These are phyloP conservation scores for Ascomycota sp. DNA, from an alignment of 2,329 filamentous ascomycete genomes.

Conservation along the genomic window DNA sequence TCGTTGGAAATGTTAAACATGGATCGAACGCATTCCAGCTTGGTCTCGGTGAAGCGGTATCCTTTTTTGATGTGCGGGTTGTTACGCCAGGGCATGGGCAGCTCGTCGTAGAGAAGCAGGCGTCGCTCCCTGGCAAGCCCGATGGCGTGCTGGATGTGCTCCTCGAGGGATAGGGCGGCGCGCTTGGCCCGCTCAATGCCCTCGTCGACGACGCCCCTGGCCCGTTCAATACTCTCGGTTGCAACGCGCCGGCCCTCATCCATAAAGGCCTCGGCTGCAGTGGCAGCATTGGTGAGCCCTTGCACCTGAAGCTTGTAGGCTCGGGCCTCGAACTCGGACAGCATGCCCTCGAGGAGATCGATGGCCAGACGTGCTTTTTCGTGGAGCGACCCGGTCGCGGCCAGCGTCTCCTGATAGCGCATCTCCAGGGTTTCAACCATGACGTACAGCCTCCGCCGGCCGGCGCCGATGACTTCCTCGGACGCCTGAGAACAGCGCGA, in stretches of 20 bases:
- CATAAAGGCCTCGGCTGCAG: slow-evolving; percentile 48
- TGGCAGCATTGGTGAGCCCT: slow-evolving; percentile 43
- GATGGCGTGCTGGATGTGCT: slow-evolving; percentile 64
- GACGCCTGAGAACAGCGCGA: slow-evolving; percentile 76
- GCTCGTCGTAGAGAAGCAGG: slow-evolving; percentile 68
- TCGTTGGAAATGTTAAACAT: slow-evolving; percentile 78
- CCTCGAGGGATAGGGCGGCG: slow-evolving; percentile 61
- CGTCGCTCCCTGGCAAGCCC: slow-evolving; percentile 53
- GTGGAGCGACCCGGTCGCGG: slow-evolving; percentile 64
- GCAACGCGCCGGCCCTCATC: slow-evolving; percentile 60
- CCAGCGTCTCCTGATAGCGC: slow-evolving; percentile 68
- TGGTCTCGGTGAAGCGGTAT: slow-evolving; percentile 84
- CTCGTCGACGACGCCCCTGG: slow-evolving; percentile 56
- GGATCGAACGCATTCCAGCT: slow-evolving; percentile 68
- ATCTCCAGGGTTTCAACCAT: slow-evolving; percentile 82
- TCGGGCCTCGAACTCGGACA: slow-evolving; percentile 64
- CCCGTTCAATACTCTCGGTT: slow-evolving; percentile 54
- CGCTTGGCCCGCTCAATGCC: slow-evolving; percentile 62
- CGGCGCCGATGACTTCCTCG: slow-evolving; percentile 71
- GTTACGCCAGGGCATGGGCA: slow-evolving; percentile 78
- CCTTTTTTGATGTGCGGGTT: slow-evolving; percentile 83
- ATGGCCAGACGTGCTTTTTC: slow-evolving; percentile 81
- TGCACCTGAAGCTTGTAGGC: slow-evolving; percentile 61
- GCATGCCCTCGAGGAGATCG: slow-evolving; percentile 61
- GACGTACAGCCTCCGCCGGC: slow-evolving; percentile 60